phyloP scores from a whole-genome alignment of 257 asterid genomes.

The Solanum pinnatisectum region DNA sequence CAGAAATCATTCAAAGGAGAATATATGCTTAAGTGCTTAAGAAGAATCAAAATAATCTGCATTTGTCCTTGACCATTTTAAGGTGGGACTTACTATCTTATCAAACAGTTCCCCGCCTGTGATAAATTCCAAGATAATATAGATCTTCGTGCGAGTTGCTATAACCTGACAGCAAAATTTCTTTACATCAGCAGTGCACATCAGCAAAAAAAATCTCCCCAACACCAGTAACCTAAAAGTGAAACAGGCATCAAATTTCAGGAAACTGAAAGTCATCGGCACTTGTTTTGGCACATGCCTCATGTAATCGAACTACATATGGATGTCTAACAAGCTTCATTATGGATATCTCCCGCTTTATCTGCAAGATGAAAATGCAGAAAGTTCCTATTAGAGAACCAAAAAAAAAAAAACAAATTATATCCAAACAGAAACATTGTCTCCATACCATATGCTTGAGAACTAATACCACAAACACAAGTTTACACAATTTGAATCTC shows the following conservation, averaged over 20 bases:
- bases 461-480: neutral
- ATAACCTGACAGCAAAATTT: slow-evolving; percentile 50
- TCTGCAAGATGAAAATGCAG: slow-evolving; percentile 44
- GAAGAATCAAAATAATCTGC: neutral
- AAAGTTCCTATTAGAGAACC: slow-evolving; percentile 2
- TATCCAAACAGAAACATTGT: neutral
- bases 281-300: slow-evolving; percentile 45
- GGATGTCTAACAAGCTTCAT: slow-evolving; percentile 98
- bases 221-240: neutral
- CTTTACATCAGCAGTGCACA: neutral
- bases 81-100: slow-evolving; percentile 64
- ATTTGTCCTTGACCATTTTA: neutral
- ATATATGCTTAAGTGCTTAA: neutral
- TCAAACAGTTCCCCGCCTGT: slow-evolving; percentile 99
- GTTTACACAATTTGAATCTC: neutral
- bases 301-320: slow-evolving; percentile 76
- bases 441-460: neutral
- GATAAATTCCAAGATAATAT: slow-evolving; percentile 90
- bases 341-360: slow-evolving; percentile 91
- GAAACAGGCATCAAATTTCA: neutral
- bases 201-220: neutral
- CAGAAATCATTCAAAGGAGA: neutral
- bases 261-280: neutral
- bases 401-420: neutral
- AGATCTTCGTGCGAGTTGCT: slow-evolving; percentile 94